Base-by-base conservation (phyloP, 345 rosid genomes). In the Eucalyptus virginea region DNA sequence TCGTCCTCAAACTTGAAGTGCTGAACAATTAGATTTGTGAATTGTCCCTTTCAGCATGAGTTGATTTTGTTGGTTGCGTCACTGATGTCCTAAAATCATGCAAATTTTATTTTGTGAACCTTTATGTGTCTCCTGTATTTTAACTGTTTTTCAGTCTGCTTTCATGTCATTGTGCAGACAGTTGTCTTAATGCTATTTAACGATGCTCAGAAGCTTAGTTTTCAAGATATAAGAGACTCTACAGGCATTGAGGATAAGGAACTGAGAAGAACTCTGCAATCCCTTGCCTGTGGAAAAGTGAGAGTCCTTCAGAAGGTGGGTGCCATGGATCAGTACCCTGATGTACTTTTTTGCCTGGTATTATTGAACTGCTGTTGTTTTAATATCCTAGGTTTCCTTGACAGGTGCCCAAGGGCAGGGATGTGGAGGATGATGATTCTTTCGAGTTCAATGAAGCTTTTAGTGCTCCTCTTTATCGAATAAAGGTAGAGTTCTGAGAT, bases 201-300 rank as follows among this genome's bases (percentile, higher is more conserved):
- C 88, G 98, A 98, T 93, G 99, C 98, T 87, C 94, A 95, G 90
- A 97, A 93, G 92, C 98, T 98, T 91, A 95, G 95, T 93, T 95
- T 97, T 89, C 97, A 95, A 95, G 99, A 98, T 91, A 95, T 97
- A 85, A 97, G 96, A 91, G 99, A 96, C 58, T 93, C 98, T 88
- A 98, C 99, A 12, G 94, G 98, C 89, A 96, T 98, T 87, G 99
- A 98, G 93, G 99, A 97, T 91, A 97, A 97, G 91, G 99, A 98
- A 91, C 93, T 98, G 92, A 94, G 97, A 86, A 94, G 99, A 92
- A 98, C 99, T 62, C 91, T 98, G 88, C 99, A 98, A 92, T 98
- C 99, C 49, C 98, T 98, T 92, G 99, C 99, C 24, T 97, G 99
- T 89, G 99, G 99, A 65, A 98, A 96, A 97, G 96, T 96, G 87